phyloP scores from a whole-genome alignment of 306 rosid species.

The Pyrus pyrifolia region DNA sequence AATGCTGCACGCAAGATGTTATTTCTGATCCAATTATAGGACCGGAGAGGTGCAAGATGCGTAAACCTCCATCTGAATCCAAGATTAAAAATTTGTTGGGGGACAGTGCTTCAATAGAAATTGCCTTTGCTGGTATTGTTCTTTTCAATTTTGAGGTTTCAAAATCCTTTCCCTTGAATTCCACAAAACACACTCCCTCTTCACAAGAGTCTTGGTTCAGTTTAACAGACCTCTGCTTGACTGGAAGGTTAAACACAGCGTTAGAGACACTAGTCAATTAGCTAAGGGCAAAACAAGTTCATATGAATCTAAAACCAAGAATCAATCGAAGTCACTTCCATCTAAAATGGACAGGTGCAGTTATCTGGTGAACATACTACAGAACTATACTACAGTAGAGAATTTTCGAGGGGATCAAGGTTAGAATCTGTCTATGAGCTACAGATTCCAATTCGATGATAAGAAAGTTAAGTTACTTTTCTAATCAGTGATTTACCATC shows the following conservation, averaged over 20 bases:
- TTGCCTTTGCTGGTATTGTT: constrained; percentile 41
- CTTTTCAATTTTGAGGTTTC: constrained; percentile 35
- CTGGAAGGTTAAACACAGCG: constrained; percentile 40
- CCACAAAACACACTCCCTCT: constrained; percentile 57
- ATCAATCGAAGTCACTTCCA: constrained; percentile 16
- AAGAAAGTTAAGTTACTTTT: constrained; percentile 27
- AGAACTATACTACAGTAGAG: constrained; percentile 10
- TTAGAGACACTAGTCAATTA: constrained; percentile 18
- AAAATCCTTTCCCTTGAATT: constrained; percentile 37
- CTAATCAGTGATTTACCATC: constrained; percentile 55
- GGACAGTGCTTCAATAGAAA: constrained; percentile 72
- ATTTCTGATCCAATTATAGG: constrained; percentile 48
- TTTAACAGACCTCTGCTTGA: constrained; percentile 49
- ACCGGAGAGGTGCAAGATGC: constrained; percentile 47
- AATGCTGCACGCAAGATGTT: constrained; percentile 37
- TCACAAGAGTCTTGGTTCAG: constrained; percentile 39
- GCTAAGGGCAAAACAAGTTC: background rate
- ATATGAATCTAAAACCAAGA: constrained; percentile 9
- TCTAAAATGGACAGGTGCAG: background rate
- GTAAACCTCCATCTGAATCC: constrained; percentile 76
- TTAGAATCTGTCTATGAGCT: constrained; percentile 13
- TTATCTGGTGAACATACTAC: constrained; percentile 14
- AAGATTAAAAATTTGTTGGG: constrained; percentile 51
- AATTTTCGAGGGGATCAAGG: background rate
- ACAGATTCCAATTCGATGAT: constrained; percentile 19